A percentile compares a stretch with the other conserved stretches of the same genome.
phyloP scores from a whole-genome alignment of 257 asterid species.

The Capsicum baccatum region DNA sequence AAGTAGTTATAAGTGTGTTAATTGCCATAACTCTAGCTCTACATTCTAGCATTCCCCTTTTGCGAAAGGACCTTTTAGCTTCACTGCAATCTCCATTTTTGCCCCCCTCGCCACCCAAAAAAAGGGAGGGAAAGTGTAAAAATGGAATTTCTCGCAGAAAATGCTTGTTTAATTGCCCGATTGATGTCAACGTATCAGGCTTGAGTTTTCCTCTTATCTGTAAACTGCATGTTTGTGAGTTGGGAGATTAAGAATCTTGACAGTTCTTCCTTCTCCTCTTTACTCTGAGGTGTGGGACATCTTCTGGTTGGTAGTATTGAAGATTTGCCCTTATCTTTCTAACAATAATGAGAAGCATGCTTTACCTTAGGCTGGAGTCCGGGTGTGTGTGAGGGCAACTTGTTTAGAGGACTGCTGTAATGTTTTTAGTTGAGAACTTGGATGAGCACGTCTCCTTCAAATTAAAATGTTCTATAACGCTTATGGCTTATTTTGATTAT shows the following conservation, averaged over 20 bases:
- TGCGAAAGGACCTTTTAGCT: background rate
- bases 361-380: background rate
- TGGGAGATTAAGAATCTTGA: constrained; percentile 4
- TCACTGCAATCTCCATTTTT: background rate
- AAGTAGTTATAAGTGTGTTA: background rate
- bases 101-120: background rate
- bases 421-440: background rate
- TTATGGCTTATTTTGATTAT: background rate
- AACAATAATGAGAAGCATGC: background rate
- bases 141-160: background rate
- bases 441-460: background rate
- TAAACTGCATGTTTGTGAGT: background rate
- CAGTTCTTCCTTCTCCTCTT: constrained; percentile 13
- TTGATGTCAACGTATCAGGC: background rate
- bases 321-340: constrained; percentile 21
- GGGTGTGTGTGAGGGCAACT: background rate
- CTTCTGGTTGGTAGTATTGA: constrained; percentile 2
- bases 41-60: background rate
- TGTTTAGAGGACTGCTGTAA: background rate
- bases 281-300: background rate
- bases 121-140: background rate
- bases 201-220: background rate
- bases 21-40: constrained; percentile 5
- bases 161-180: constrained; percentile 19
- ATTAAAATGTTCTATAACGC: background rate